Evolutionary conservation across 169 alveolate genomes (phyloP), one percentile per base, ranked within the genome.

Genomic region (Besnoitia besnoiti): DNA sequence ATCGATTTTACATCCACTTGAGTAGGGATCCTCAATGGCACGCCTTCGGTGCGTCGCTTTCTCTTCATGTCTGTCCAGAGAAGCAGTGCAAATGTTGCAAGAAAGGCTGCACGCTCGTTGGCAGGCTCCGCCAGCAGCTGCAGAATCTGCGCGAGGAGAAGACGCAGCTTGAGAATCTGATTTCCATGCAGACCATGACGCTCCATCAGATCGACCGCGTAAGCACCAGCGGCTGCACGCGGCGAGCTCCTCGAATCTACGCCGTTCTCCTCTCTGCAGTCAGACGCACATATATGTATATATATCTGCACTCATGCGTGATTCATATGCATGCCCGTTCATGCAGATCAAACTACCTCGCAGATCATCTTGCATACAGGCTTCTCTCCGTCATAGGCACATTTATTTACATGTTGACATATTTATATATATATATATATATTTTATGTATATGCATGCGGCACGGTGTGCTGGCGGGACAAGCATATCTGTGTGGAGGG

Each of bases 121-220:
- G 84, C 42, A 44, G 93, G 62, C 85, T 90, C 21, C 93, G 55
- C 4, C 80, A 90, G 62, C 93, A 90, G 73, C 89, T 90, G 67
- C 85, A 90, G 49, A 90, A 90, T 44, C 89, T 90, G 7, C 67
- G 85, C 19, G 93, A 90, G 44, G 93, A 90, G 61, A 90, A 90
- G 37, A 76, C 90, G 50, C 93, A 90, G 39, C 90, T 90, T 73
- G 93, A 90, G 51, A 55, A 87, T 21, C 24, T 90, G 89, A 79
- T 90, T 19, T 59, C 47, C 39, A 79, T 90, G 93, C 93, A 90
- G 61, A 87, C 62, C 55, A 67, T 40, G 85, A 90, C 93, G 27
- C 87, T 90, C 40, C 93, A 90, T 88, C 93, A 59, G 55, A 79
- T 90, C 35, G 93, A 90, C 49, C 82, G 62, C 76, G 93, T 79